Evolutionary conservation across 2,329 filamentous ascomycete genomes (phyloP).

Genomic region (Lecanicillium sp.): DNA sequence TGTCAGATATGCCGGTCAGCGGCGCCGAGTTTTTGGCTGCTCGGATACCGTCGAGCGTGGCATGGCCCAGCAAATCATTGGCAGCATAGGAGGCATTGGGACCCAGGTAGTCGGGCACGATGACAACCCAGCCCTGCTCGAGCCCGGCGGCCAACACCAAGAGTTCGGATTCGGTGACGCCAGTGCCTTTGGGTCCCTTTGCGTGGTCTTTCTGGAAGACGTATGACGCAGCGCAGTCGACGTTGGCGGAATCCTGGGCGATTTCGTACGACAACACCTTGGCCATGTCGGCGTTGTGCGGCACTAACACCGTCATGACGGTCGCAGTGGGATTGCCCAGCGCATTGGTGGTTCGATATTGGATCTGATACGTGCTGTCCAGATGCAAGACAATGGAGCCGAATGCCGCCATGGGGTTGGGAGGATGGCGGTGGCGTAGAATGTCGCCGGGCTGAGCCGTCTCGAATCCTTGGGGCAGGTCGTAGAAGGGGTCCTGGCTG

Average conservation of each 20-base stretch:
- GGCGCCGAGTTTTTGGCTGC: constrained; percentile 23
- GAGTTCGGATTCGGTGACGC: constrained; percentile 15
- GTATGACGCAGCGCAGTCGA: constrained; percentile 23
- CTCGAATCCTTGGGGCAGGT: constrained; percentile 11
- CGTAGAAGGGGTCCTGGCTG: constrained; percentile 15
- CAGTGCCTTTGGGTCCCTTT: constrained; percentile 25
- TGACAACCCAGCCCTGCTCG: constrained; percentile 36
- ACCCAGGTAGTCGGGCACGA: constrained; percentile 39
- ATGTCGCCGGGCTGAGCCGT: constrained; percentile 12
- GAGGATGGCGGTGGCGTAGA: constrained; percentile 12
- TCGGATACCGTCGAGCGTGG: constrained; percentile 35
- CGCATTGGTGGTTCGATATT: constrained; percentile 30
- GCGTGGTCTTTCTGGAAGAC: constrained; percentile 12
- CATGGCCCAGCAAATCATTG: constrained; percentile 30
- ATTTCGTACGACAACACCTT: constrained; percentile 33
- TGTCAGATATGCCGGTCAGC: constrained; percentile 20
- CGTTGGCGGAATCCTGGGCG: constrained; percentile 28
- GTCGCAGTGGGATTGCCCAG: constrained; percentile 25
- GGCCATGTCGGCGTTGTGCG: constrained; percentile 17
- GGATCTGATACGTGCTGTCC: constrained; percentile 20
- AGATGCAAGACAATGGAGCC: constrained; percentile 10
- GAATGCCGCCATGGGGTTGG: constrained; percentile 14
- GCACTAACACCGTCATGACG: constrained; percentile 29
- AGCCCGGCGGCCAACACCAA: constrained; percentile 20
- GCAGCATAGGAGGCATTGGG: constrained; percentile 33